phyloP scores from a whole-genome alignment of 169 alveolate genomes.

The Eimeria falciformis region DNA sequence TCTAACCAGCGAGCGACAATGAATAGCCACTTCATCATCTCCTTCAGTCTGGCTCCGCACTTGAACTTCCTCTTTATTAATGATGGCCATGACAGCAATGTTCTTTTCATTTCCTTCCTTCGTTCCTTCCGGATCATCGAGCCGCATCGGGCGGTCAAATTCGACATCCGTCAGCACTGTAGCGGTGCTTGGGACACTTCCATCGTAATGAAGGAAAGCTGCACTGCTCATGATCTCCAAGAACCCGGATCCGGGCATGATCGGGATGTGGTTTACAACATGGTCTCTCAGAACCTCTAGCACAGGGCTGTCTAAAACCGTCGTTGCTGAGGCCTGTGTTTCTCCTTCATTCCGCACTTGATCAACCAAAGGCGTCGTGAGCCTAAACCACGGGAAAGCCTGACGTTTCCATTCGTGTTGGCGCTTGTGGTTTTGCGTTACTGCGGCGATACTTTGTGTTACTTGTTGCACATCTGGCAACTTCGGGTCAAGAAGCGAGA shows the following conservation, averaged over 20 bases:
- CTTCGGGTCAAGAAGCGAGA: slow-evolving; percentile 52
- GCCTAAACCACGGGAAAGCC: slow-evolving; percentile 72
- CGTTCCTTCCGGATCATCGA: background rate
- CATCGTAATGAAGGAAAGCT: slow-evolving; percentile 12
- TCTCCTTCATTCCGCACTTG: background rate
- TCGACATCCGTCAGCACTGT: slow-evolving; percentile 28
- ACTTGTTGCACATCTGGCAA: slow-evolving; percentile 11
- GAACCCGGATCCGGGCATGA: slow-evolving; percentile 83
- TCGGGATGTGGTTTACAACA: slow-evolving; percentile 75
- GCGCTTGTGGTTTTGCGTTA: background rate
- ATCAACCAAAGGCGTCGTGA: slow-evolving; percentile 55
- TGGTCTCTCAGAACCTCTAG: slow-evolving; percentile 79
- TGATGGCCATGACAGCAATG: background rate
- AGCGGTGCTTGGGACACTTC: slow-evolving; percentile 56
- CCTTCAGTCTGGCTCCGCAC: slow-evolving; percentile 27
- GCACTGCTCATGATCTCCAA: slow-evolving; percentile 82
- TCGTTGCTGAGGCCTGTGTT: slow-evolving; percentile 59
- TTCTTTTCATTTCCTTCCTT: background rate
- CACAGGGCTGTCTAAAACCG: background rate
- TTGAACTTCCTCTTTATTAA: background rate
- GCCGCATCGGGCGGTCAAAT: slow-evolving; percentile 67
- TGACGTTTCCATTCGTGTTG: slow-evolving; percentile 70
- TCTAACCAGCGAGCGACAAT: slow-evolving; percentile 5
- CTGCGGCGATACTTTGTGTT: slow-evolving; percentile 11
- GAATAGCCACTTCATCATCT: slow-evolving; percentile 30